A percentile compares a stretch with the other conserved stretches of the same genome.
These are phyloP conservation scores for Acrasis kona DNA, from an alignment of 78 protist genomes.

Conservation along the genomic window DNA sequence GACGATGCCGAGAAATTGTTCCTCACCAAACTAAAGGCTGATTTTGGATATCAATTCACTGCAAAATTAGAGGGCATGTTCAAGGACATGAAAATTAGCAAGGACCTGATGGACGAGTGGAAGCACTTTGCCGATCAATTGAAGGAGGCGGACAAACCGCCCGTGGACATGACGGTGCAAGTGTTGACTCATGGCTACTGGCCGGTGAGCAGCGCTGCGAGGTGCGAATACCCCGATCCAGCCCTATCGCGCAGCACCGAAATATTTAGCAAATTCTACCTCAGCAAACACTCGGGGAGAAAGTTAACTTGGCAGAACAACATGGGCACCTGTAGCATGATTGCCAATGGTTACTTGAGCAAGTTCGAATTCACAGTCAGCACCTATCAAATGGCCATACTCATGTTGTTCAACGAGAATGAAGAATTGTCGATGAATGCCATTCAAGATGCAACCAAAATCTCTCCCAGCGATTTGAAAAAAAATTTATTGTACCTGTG, in stretches of 20 bases:
- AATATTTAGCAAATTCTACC: constrained; percentile 61
- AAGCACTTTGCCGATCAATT: constrained; percentile 13
- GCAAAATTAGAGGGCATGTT: constrained; percentile 83
- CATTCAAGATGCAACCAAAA: constrained; percentile 12
- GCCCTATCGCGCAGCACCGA: constrained; percentile 1
- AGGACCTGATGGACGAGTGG: constrained; percentile 56
- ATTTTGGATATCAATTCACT: constrained; percentile 86
- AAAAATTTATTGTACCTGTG: constrained; percentile 20
- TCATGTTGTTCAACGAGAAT: constrained; percentile 53
- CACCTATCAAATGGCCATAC: constrained; percentile 70
- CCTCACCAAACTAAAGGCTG: constrained; percentile 73
- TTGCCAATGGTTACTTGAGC: constrained; percentile 36
- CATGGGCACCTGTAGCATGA: constrained; percentile 80
- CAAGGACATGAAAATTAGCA: constrained; percentile 72
- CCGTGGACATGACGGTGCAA: constrained; percentile 51
- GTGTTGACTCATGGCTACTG: constrained; percentile 86
- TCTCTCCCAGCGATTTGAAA: constrained; percentile 40
- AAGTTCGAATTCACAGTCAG: constrained; percentile 20
- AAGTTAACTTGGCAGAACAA: constrained; percentile 68
- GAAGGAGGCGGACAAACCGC: constrained; percentile 19
- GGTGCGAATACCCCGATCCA: not conserved
- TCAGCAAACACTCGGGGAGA: constrained; percentile 64
- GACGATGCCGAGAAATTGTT: constrained; percentile 75
- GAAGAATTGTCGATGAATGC: constrained; percentile 27
- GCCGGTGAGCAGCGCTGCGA: constrained; percentile 62